phyloP scores from a whole-genome alignment of 1,284 basidiomycete genomes.

The Microbotryum silenes-acaulis region DNA sequence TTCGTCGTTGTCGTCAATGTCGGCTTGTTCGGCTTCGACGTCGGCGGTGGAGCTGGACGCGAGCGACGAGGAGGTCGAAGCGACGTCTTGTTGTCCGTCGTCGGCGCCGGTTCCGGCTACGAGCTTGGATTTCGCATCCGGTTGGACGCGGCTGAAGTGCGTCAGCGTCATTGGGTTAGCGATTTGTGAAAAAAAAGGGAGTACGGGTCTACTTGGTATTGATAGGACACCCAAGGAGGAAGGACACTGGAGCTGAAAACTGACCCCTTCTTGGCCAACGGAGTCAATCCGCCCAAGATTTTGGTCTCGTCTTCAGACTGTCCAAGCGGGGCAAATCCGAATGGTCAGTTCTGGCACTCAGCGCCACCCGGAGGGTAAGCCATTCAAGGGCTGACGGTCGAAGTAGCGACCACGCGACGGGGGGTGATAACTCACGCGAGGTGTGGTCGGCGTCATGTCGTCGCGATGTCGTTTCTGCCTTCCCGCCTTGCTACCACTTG shows the following conservation, averaged over 20 bases:
- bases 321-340: neutral
- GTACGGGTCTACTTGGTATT: neutral
- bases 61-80: neutral
- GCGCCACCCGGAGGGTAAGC: too few species aligned
- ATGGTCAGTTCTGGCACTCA: neutral
- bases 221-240: neutral
- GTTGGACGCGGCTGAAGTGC: slow-evolving; percentile 9
- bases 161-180: neutral
- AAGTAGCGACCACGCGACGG: neutral
- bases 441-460: neutral
- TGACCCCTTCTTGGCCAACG: slow-evolving; percentile 30
- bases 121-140: neutral
- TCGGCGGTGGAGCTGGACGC: neutral
- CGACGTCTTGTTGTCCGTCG: neutral
- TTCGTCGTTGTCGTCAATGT: slow-evolving; percentile 3
- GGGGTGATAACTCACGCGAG: neutral
- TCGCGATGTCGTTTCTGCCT: too few species aligned
- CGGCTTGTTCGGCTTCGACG: neutral
- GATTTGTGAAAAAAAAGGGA: neutral
- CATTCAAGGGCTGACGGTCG: neutral
- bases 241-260: neutral
- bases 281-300: slow-evolving; percentile 11
- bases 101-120: neutral
- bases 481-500: too few species aligned
- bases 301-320: slow-evolving; percentile 25